Conservation (phyloP, 805 yeast genomes). For the Hanseniaspora taiwanica region DNA sequence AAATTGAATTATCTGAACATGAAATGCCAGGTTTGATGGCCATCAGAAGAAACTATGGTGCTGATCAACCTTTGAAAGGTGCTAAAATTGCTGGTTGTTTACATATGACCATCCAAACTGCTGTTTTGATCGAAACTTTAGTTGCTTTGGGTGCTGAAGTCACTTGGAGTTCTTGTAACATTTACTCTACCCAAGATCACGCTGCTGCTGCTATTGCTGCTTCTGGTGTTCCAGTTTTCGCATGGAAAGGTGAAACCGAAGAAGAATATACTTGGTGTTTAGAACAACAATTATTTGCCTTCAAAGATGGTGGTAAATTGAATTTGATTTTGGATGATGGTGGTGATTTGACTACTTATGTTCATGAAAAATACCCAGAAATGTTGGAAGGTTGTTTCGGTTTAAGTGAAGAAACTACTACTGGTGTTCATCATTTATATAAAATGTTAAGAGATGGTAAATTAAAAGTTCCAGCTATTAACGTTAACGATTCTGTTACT, state of each 20-base stretch:
- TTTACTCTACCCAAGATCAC: conserved; percentile 98
- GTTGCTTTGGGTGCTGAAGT: conserved; percentile 98
- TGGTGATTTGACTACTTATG: conserved; percentile 95
- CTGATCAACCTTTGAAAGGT: conserved; percentile 89
- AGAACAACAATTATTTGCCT: conserved; percentile 96
- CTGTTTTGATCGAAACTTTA: conserved; percentile 94
- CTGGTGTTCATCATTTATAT: conserved; percentile 99
- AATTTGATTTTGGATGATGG: conserved; percentile 98
- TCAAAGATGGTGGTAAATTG: conserved; percentile 90
- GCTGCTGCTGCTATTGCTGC: conserved; percentile 99
- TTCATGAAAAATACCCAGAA: conserved; percentile 97
- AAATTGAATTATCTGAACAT: conserved; percentile 95
- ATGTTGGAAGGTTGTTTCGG: conserved; percentile 92
- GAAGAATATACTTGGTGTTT: conserved; percentile 99
- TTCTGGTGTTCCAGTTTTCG: conserved; percentile 96
- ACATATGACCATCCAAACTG: conserved; percentile 99
- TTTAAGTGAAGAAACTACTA: conserved; percentile 97
- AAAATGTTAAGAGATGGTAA: conserved; percentile 79
- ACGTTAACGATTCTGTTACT: conserved; percentile 97
- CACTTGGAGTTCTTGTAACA: conserved; percentile 99
- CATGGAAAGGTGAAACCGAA: conserved; percentile 99
- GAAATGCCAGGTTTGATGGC: conserved; percentile 99
- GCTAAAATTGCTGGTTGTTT: conserved; percentile 98
- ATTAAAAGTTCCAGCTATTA: conserved; percentile 97
- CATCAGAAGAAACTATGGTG: conserved; percentile 87